Evolutionary conservation across 306 rosid species (phyloP).

Genomic region (Cicer pinnatifidum): DNA sequence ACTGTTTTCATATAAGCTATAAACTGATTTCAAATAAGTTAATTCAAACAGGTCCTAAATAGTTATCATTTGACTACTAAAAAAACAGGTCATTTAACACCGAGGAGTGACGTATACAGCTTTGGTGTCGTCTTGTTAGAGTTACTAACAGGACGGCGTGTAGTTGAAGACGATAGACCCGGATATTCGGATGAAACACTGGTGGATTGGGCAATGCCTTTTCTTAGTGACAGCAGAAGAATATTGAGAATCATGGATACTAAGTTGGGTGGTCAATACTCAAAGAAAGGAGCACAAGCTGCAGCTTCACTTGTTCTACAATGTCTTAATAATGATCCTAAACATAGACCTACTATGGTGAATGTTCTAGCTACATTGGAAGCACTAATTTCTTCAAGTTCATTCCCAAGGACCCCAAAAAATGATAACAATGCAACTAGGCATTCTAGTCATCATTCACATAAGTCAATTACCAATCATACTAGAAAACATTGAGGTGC

Average conservation of each 20-base stretch:
- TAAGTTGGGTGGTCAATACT: conserved; percentile 84
- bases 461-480: conserved; percentile 41
- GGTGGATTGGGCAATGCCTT: conserved; percentile 88
- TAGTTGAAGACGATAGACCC: conserved; percentile 54
- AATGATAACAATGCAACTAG: conserved; percentile 40
- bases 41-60: too few relatives aligned
- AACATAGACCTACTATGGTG: conserved; percentile 72
- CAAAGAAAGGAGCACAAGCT: conserved; percentile 81
- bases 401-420: conserved; percentile 49
- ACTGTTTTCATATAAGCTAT: too few relatives aligned
- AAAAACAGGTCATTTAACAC: conserved; percentile 81
- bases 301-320: conserved; percentile 71
- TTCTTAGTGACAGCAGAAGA: conserved; percentile 63
- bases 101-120: conserved; percentile 88
- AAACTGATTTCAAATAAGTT: too few relatives aligned
- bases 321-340: conserved; percentile 71
- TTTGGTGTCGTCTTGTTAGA: conserved; percentile 85
- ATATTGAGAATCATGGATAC: conserved; percentile 81
- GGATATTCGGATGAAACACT: conserved; percentile 66
- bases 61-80: neutral
- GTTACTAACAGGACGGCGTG: conserved; percentile 75
- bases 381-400: conserved; percentile 57
- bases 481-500: conserved; percentile 39
- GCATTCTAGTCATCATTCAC: conserved; percentile 50
- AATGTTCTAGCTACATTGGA: conserved; percentile 65